Percentiles rank a stretch among this genome's conserved stretches.
These are phyloP conservation scores for Eustoma russellianum DNA, from an alignment of 257 asterid genomes.

Conservation along the genomic window DNA sequence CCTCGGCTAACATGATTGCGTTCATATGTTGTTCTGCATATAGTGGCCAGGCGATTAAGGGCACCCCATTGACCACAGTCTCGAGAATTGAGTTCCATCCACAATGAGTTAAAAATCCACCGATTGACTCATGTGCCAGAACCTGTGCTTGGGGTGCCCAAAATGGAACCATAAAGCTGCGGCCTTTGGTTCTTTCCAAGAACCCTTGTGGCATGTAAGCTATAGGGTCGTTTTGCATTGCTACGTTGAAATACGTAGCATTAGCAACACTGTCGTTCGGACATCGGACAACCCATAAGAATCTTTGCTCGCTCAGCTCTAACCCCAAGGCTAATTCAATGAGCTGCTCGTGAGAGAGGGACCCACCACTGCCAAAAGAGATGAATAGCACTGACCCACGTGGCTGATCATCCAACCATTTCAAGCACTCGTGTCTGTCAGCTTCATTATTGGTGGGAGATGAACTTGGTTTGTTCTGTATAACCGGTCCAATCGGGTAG, in stretches of 20 bases:
- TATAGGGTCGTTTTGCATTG: slow-evolving; percentile 9
- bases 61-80: slow-evolving; percentile 47
- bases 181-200: slow-evolving; percentile 15
- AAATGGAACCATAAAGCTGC: slow-evolving; percentile 19
- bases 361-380: slow-evolving; percentile 77
- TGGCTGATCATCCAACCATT: slow-evolving; percentile 67
- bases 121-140: slow-evolving; percentile 15
- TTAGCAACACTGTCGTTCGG: slow-evolving; percentile 20
- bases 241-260: slow-evolving; percentile 17
- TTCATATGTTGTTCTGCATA: slow-evolving; percentile 76
- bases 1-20: slow-evolving; percentile 43
- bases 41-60: slow-evolving; percentile 77
- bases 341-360: slow-evolving; percentile 37
- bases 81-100: slow-evolving; percentile 68
- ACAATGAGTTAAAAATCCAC: slow-evolving; percentile 42
- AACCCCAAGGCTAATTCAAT: slow-evolving; percentile 25
- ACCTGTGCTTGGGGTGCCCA: slow-evolving; percentile 34
- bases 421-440: slow-evolving; percentile 14
- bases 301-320: slow-evolving; percentile 30
- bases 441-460: background rate
- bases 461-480: slow-evolving; percentile 18
- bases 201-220: slow-evolving; percentile 23
- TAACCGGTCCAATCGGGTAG: slow-evolving; percentile 45
- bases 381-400: slow-evolving; percentile 52
- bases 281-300: slow-evolving; percentile 28